Evolutionary conservation across 1,284 basidiomycete genomes (phyloP).

Genomic region (Chondrostereum purpureum): DNA sequence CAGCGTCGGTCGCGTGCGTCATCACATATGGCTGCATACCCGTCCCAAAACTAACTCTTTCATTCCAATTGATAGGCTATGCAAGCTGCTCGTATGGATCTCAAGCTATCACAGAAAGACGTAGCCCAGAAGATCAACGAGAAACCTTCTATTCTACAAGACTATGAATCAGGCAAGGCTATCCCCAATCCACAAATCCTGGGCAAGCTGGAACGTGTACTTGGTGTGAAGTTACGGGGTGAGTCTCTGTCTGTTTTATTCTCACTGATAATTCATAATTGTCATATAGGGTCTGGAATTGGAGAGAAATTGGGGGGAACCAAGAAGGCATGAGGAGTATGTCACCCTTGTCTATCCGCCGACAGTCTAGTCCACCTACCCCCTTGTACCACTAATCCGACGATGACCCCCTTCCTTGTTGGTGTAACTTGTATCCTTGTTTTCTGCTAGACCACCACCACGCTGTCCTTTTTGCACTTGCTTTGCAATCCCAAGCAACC

Average conservation of each 20-base stretch:
- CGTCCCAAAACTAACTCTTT: not conserved
- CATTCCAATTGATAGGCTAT: conserved; percentile 55
- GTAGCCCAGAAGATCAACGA: conserved; percentile 91
- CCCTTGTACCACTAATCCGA: not conserved
- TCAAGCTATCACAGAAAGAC: conserved; percentile 87
- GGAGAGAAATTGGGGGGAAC: conserved; percentile 75
- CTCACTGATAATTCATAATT: conserved; percentile 8
- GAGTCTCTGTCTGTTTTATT: conserved; percentile 18
- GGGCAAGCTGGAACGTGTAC: conserved; percentile 83
- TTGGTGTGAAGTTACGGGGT: conserved; percentile 93
- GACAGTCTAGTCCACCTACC: conserved; percentile 7
- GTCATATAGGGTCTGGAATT: conserved; percentile 57
- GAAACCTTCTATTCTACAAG: conserved; percentile 81
- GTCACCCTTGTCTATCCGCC: too few species aligned
- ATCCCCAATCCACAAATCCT: conserved; percentile 89
- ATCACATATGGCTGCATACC: too few species aligned
- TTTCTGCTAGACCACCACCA: not conserved
- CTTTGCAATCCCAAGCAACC: too few species aligned
- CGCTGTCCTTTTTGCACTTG: not conserved
- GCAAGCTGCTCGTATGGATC: conserved; percentile 72
- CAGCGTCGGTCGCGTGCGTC: conserved; percentile 75
- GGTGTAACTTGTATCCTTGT: not conserved
- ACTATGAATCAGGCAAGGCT: conserved; percentile 88
- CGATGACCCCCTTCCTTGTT: not conserved
- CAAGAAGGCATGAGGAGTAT: conserved; percentile 61